phyloP scores from a whole-genome alignment of 2,329 filamentous ascomycete genomes.

The Clarireedia paspali region DNA sequence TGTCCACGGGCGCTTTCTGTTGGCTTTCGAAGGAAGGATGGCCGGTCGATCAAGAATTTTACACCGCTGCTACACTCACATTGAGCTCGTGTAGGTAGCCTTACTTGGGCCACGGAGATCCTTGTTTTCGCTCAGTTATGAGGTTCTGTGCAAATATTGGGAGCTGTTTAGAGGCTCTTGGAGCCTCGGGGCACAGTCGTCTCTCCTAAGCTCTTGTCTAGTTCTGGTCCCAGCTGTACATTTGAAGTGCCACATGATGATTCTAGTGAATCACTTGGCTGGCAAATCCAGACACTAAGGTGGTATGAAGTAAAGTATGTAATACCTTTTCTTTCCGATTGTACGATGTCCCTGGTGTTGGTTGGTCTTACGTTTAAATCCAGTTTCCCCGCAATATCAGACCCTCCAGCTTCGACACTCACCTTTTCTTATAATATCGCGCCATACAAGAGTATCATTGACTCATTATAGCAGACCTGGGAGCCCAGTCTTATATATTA shows the following conservation, averaged over 20 bases:
- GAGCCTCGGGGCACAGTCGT: neutral
- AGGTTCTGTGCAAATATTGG: neutral
- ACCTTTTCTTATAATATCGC: neutral
- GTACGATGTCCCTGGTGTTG: neutral
- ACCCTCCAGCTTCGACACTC: neutral
- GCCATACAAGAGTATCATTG: neutral
- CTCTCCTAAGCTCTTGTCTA: neutral
- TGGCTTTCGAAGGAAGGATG: slow-evolving; percentile 1
- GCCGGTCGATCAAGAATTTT: neutral
- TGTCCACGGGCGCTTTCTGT: neutral
- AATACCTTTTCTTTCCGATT: neutral
- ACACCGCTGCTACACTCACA: neutral
- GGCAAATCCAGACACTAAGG: neutral
- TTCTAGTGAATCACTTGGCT: neutral
- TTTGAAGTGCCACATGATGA: slow-evolving; percentile 1
- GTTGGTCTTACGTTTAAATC: neutral
- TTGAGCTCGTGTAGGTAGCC: neutral
- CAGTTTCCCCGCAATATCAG: slow-evolving; percentile 4
- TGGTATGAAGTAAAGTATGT: neutral
- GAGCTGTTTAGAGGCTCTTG: neutral
- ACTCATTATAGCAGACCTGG: neutral
- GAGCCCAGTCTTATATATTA: neutral
- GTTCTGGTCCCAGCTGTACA: neutral
- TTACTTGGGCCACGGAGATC: neutral
- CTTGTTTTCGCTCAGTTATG: neutral